A percentile compares a stretch with the other conserved stretches of the same genome.
Evolutionary conservation across 2,329 filamentous ascomycete species (phyloP).

Genomic region (Dactylellina drechsleri): DNA sequence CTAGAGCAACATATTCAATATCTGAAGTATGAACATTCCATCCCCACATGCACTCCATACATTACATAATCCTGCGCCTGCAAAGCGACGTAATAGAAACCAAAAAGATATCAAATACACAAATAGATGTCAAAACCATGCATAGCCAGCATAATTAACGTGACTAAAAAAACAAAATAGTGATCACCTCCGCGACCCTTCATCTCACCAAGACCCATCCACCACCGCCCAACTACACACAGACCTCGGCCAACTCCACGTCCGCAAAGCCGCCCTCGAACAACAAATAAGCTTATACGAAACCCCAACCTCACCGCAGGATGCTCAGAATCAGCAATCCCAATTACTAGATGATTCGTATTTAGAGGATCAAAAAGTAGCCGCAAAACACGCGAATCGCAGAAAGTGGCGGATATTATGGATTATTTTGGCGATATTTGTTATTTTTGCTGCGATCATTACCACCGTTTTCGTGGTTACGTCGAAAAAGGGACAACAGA

Average conservation of each 20-base stretch:
- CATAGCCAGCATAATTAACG: background rate
- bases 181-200: background rate
- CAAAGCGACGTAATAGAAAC: background rate
- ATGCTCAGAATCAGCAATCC: background rate
- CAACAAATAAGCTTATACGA: background rate
- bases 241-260: background rate
- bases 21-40: background rate
- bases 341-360: constrained; percentile 7
- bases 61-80: no score
- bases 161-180: background rate
- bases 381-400: background rate
- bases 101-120: background rate
- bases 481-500: background rate
- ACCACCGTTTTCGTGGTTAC: constrained; percentile 3
- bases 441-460: background rate
- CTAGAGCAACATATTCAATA: background rate
- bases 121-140: background rate
- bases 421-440: background rate
- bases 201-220: background rate
- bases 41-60: no score
- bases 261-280: constrained; percentile 2
- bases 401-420: background rate
- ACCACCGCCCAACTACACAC: background rate
- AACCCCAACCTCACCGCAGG: background rate
- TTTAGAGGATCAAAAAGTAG: constrained; percentile 1